phyloP scores from a whole-genome alignment of 2,329 filamentous ascomycete species.

The Bisporella sp. region DNA sequence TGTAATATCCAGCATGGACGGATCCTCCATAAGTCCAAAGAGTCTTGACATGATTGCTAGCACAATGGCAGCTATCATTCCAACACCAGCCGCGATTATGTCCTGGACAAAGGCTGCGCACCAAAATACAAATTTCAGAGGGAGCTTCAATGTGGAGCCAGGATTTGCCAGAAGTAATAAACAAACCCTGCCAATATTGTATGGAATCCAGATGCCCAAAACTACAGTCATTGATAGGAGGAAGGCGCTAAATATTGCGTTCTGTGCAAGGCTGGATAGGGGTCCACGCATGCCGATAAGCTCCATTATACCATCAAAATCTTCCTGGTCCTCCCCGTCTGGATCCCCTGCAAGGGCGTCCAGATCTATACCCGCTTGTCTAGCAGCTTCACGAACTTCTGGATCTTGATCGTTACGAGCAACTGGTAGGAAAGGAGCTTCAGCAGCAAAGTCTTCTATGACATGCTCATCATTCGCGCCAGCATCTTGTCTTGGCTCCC shows the following conservation, averaged over 20 bases:
- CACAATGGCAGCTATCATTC: conserved; percentile 49
- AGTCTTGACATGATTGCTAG: conserved; percentile 44
- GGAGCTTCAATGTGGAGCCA: conserved; percentile 57
- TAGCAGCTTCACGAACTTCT: conserved; percentile 58
- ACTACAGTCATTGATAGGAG: conserved; percentile 83
- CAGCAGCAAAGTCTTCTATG: conserved; percentile 50
- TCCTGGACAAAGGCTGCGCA: conserved; percentile 78
- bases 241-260: conserved; percentile 88
- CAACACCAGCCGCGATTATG: conserved; percentile 3
- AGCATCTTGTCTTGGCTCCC: conserved; percentile 34
- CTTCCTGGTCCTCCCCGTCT: conserved; percentile 80
- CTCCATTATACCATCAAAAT: conserved; percentile 93
- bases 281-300: conserved; percentile 95
- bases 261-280: conserved; percentile 82
- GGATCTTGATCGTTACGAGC: conserved; percentile 35
- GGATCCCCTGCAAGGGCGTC: conserved; percentile 47
- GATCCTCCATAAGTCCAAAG: conserved; percentile 13
- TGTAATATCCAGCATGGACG: not conserved
- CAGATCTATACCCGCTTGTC: conserved; percentile 62
- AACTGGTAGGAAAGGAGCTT: conserved; percentile 52
- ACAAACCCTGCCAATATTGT: conserved; percentile 81
- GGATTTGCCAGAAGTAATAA: conserved; percentile 77
- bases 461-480: conserved; percentile 51
- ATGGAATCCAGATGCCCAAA: conserved; percentile 81
- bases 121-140: conserved; percentile 65